Evolutionary conservation across 2,329 filamentous ascomycete species (phyloP), one percentile per base, ranked within the genome.

Genomic region (Triangularia setosa): DNA sequence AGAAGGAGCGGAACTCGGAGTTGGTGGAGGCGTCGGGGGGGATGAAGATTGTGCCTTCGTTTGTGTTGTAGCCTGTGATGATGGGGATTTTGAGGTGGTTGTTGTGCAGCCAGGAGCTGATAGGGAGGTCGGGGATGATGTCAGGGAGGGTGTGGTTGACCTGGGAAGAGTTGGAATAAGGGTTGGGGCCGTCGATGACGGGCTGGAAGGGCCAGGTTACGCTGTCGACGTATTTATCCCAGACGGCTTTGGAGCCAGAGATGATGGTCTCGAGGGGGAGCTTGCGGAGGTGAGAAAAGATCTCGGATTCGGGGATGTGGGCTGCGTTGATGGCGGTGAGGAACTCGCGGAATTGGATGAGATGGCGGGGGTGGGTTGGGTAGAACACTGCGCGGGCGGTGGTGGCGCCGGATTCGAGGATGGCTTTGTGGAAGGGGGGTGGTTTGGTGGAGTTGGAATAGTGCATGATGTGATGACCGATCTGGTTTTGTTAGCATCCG

Each of bases 31-130:
- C 79, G 6, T 73, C 69, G 14, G 77, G 73, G 0, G 87, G 83
- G 0, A 91, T 83, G 71, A 91, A 92, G 40, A 80, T 73, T 0
- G 86, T 82, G 16, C 89, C 90, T 73, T 92, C 90, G 70, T 91
- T 87, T 44, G 85, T 84, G 74, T 87, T 88, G 78, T 87, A 92
- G 7, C 89, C 89, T 0, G 88, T 90, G 58, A 92, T 76, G 58
- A 92, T 81, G 7, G 87, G 85, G 7, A 88, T 79, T 67, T 80
- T 80, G 68, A 87, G 79, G 72, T 81, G 84, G 16, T 77, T 74
- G 0, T 81, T 78, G 0, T 80, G 76, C 25, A 78, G 73, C 86
- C 86, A 89, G n/a, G 82, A 80, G n/a, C 80, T 77, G 12, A 89
- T 79, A 2, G 89, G 88, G 11, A 83, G 76, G 25, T 81, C 78